These are phyloP conservation scores for Bremia lactucae DNA, from an alignment of 352 stramenopile genomes.

Conservation along the genomic window DNA sequence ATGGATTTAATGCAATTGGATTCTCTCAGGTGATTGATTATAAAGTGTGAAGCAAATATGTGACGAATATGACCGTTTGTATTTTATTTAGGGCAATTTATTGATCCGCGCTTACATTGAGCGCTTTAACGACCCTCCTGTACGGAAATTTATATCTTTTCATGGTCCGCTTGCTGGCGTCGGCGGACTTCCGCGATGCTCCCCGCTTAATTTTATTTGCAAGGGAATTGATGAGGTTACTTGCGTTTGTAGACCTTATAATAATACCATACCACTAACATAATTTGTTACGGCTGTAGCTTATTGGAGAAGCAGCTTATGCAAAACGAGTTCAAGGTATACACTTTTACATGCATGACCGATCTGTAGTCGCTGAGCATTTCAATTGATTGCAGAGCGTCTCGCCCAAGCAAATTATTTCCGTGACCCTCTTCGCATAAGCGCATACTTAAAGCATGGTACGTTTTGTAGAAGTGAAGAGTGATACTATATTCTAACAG, in stretches of 20 bases:
- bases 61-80: neutral
- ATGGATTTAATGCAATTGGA: constrained; percentile 90
- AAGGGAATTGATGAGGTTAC: constrained; percentile 67
- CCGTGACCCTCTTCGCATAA: constrained; percentile 73
- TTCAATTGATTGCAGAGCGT: constrained; percentile 27
- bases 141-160: constrained; percentile 87
- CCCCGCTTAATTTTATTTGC: constrained; percentile 75
- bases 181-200: constrained; percentile 82
- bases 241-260: neutral
- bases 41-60: neutral
- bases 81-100: constrained; percentile 63
- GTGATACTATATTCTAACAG: neutral
- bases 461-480: neutral
- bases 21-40: constrained; percentile 81
- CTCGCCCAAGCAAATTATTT: constrained; percentile 91
- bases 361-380: constrained; percentile 2
- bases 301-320: constrained; percentile 83
- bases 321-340: constrained; percentile 73
- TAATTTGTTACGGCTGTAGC: constrained; percentile 24
- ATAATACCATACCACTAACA: no score
- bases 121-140: constrained; percentile 87
- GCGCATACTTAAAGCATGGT: constrained; percentile 62
- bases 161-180: constrained; percentile 88
- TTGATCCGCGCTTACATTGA: constrained; percentile 91
- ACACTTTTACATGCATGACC: neutral